phyloP scores from a whole-genome alignment of 495 filamentous ascomycete species.

The Talaromyces thailandensis region DNA sequence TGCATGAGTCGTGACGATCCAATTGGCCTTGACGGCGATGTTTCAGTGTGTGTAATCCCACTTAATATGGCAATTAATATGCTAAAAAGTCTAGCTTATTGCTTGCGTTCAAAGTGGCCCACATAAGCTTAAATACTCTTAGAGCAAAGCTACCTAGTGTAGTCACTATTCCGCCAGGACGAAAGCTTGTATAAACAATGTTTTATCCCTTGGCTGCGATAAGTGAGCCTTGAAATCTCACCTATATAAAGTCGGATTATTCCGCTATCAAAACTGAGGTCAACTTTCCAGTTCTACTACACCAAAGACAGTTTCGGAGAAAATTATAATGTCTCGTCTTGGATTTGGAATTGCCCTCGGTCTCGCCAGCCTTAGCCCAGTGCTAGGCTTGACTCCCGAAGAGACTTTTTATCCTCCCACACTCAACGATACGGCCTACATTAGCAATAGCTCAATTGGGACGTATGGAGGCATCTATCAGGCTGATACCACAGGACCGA shows the following conservation, averaged over 20 bases:
- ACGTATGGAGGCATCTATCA: slow-evolving; percentile 33
- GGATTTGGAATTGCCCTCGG: not conserved
- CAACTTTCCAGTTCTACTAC: not conserved
- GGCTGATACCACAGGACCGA: slow-evolving; percentile 21
- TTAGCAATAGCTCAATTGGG: slow-evolving; percentile 28
- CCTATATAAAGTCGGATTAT: not conserved
- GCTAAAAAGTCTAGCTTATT: not conserved
- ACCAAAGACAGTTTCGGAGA: not conserved
- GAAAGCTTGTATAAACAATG: not conserved
- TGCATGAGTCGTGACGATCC: not conserved
- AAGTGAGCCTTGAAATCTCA: not conserved
- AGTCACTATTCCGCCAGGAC: not conserved
- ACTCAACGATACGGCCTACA: slow-evolving; percentile 30
- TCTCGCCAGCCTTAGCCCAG: not conserved
- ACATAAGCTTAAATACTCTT: not conserved
- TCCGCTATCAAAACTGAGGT: not conserved
- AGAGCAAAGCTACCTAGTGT: too few species aligned
- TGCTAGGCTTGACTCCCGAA: slow-evolving; percentile 9
- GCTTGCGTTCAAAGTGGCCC: not conserved
- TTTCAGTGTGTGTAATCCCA: not conserved
- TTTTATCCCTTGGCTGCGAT: not conserved
- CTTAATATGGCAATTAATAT: not conserved
- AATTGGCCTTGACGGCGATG: not conserved
- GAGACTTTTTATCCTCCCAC: slow-evolving; percentile 31
- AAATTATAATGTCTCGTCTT: not conserved